A percentile compares a stretch with the other conserved stretches of the same genome.
These are phyloP conservation scores for Echinosophora koreensis DNA, from an alignment of 306 rosid species.

Conservation along the genomic window DNA sequence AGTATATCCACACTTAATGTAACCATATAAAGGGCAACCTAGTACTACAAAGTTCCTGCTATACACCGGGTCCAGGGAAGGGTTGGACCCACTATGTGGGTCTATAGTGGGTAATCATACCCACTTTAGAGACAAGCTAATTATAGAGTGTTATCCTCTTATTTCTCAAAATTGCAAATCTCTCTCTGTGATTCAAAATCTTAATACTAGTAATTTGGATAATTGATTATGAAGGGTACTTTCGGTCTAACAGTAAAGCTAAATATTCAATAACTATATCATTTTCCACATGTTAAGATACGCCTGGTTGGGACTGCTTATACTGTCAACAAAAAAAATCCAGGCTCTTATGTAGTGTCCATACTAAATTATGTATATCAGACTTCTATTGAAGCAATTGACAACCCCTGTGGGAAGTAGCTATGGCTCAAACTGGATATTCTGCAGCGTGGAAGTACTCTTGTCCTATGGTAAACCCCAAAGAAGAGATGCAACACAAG, in stretches of 20 bases:
- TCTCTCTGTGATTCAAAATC: neutral
- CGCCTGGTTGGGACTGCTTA: constrained; percentile 21
- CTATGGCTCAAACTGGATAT: constrained; percentile 34
- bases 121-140: no score
- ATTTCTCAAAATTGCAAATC: neutral
- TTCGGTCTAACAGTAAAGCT: neutral
- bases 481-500: constrained; percentile 2
- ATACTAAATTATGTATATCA: constrained; percentile 17
- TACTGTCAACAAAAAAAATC: neutral
- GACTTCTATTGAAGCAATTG: constrained; percentile 36
- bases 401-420: neutral
- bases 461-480: constrained; percentile 9
- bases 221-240: neutral
- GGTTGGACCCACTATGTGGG: no score
- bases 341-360: constrained; percentile 12
- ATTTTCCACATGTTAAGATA: constrained; percentile 1
- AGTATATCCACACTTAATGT: no score
- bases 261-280: neutral
- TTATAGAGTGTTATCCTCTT: no score
- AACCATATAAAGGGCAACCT: no score
- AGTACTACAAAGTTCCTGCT: no score
- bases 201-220: constrained; percentile 24
- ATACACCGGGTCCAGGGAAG: no score
- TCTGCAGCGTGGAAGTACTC: neutral
- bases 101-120: no score